phyloP scores from a whole-genome alignment of 768 basidiomycete species.

The Pleurotus platypus region DNA sequence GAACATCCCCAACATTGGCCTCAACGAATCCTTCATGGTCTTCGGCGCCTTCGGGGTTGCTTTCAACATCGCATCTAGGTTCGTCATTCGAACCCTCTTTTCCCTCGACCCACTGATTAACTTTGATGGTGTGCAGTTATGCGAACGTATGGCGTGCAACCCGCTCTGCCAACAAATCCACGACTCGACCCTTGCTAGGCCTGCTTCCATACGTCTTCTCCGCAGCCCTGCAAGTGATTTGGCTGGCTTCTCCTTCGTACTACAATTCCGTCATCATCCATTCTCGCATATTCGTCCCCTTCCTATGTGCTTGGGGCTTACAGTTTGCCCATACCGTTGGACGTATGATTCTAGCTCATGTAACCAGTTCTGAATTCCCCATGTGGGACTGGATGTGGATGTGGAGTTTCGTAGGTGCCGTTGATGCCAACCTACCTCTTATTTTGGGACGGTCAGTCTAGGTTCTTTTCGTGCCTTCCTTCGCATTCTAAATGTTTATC shows the following conservation, averaged over 20 bases:
- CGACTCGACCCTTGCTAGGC: slow-evolving; percentile 57
- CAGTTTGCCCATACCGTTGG: slow-evolving; percentile 91
- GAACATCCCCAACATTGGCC: slow-evolving; percentile 58
- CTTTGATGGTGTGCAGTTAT: slow-evolving; percentile 47
- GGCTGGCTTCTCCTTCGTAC: slow-evolving; percentile 71
- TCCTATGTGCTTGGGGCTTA: slow-evolving; percentile 90
- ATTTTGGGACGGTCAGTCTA: slow-evolving; percentile 60
- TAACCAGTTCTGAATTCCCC: slow-evolving; percentile 82
- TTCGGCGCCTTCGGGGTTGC: slow-evolving; percentile 67
- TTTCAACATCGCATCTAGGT: slow-evolving; percentile 81
- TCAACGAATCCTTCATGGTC: slow-evolving; percentile 88
- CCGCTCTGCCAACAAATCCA: slow-evolving; percentile 34
- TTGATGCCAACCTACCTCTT: slow-evolving; percentile 79
- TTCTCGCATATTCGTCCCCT: slow-evolving; percentile 79
- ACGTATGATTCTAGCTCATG: slow-evolving; percentile 89
- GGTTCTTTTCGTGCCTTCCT: slow-evolving; percentile 6
- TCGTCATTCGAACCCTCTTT: slow-evolving; percentile 9
- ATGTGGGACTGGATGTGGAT: slow-evolving; percentile 86
- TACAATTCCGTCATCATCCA: slow-evolving; percentile 67
- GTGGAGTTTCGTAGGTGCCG: slow-evolving; percentile 69
- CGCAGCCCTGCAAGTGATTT: slow-evolving; percentile 67
- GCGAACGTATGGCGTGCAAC: slow-evolving; percentile 72
- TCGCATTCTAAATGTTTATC: background rate
- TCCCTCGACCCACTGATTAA: background rate
- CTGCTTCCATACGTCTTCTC: slow-evolving; percentile 80